Evolutionary conservation across 2,329 filamentous ascomycete species (phyloP).

Genomic region (Alternaria ventricosa): DNA sequence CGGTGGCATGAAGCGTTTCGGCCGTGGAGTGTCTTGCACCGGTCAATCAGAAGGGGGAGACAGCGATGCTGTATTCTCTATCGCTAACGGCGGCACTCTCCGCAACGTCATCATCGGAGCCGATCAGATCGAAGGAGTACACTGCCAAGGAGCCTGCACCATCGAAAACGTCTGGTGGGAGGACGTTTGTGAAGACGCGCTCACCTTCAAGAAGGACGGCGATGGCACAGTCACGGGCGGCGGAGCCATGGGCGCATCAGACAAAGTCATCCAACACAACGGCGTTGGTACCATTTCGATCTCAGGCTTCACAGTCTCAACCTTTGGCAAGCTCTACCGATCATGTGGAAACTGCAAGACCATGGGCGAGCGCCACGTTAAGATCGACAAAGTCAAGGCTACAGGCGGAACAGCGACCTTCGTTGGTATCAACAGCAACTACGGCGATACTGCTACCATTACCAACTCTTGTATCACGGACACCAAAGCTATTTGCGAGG

Average conservation of each 20-base stretch:
- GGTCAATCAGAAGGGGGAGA: conserved; percentile 55
- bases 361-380: conserved; percentile 51
- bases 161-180: conserved; percentile 51
- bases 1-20: conserved; percentile 44
- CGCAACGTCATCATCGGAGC: conserved; percentile 64
- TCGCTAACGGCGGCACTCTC: conserved; percentile 59
- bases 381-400: conserved; percentile 54
- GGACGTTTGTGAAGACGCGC: conserved; percentile 52
- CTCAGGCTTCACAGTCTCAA: conserved; percentile 41
- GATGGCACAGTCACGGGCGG: conserved; percentile 50
- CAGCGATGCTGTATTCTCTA: conserved; percentile 60
- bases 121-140: conserved; percentile 51
- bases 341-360: conserved; percentile 59
- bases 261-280: conserved; percentile 55
- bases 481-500: conserved; percentile 44
- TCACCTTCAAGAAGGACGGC: conserved; percentile 46
- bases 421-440: conserved; percentile 61
- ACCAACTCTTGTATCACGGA: conserved; percentile 36
- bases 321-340: conserved; percentile 55
- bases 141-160: conserved; percentile 30
- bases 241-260: conserved; percentile 47
- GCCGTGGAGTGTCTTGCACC: conserved; percentile 47
- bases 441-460: conserved; percentile 57
- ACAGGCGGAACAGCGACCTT: conserved; percentile 51
- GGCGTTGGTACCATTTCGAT: conserved; percentile 50